A percentile compares a stretch with the other conserved stretches of the same genome.
These are phyloP conservation scores for Aspergillus costaricaensis DNA, from an alignment of 2,329 filamentous ascomycete genomes.

Conservation along the genomic window DNA sequence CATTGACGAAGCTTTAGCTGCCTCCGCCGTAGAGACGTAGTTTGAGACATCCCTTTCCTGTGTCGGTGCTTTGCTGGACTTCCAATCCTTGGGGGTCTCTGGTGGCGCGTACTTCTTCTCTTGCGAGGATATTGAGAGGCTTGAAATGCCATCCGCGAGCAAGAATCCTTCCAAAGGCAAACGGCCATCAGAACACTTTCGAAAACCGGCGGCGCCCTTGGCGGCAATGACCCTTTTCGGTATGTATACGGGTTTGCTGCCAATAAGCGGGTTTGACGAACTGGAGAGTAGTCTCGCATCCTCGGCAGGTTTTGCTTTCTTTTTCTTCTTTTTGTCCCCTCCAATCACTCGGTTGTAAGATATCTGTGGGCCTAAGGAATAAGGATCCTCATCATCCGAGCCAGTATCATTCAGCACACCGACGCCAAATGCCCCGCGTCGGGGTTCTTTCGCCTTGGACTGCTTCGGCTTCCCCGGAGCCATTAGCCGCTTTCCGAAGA, in stretches of 20 bases:
- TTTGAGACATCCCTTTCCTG: conserved; percentile 33
- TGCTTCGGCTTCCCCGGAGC: conserved; percentile 39
- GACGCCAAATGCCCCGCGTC: conserved; percentile 74
- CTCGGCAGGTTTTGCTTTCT: conserved; percentile 50
- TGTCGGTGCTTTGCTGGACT: conserved; percentile 57
- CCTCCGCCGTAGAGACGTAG: conserved; percentile 72
- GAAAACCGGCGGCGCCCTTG: conserved; percentile 52
- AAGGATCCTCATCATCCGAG: conserved; percentile 93
- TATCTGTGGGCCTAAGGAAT: conserved; percentile 87
- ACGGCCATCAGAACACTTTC: conserved; percentile 80
- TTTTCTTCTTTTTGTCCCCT: conserved; percentile 77
- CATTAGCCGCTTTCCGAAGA: conserved; percentile 38
- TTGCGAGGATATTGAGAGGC: conserved; percentile 49
- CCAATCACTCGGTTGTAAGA: conserved; percentile 82
- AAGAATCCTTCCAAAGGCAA: conserved; percentile 79
- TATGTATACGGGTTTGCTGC: conserved; percentile 71
- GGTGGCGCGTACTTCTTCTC: conserved; percentile 50
- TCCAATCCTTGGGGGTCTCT: conserved; percentile 64
- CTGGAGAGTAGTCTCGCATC: conserved; percentile 45
- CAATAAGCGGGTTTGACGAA: conserved; percentile 64
- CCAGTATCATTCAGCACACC: conserved; percentile 89
- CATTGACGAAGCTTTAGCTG: conserved; percentile 73
- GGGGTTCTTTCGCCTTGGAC: conserved; percentile 56
- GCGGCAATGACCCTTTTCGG: conserved; percentile 61
- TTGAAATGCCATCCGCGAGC: conserved; percentile 59